Base-by-base conservation (phyloP, 2,329 filamentous ascomycete genomes). In the Aspergillus ochraceoroseus region DNA sequence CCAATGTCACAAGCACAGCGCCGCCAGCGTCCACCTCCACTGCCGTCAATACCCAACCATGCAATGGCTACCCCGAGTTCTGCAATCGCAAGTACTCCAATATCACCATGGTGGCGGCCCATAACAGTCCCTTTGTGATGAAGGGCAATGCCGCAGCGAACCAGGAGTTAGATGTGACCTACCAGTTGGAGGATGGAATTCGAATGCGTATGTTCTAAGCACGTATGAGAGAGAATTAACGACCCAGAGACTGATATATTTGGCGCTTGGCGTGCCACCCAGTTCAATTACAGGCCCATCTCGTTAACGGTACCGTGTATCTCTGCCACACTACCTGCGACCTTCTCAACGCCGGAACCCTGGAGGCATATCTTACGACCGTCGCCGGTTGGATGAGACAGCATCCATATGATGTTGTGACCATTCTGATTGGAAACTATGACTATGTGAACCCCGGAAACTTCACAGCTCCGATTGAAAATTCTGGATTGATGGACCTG, bases 261-360 rank as follows among this genome's bases (percentile, higher is more conserved):
- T 41, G 26, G 30, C 32, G 23, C 17, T 23, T 14, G 28, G n/a
- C n/a, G n/a, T n/a, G n/a, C n/a, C n/a, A n/a, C n/a, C n/a, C 45
- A 78, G 74, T 82, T 20, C 75, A 80, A 64, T 79, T 79, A 47
- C 73, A 80, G 59, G 72, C 72, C 0, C 79, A 81, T 45, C 66
- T 64, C 23, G 59, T 70, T 18, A 79, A 82, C 50, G 66, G 65
- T 14, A 77, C 74, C 0, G 63, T 84, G 31, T 84, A 87, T 64
- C 87, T 92, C 55, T 95, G 89, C 65, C 89, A 95, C 63, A 86
- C 85, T 1, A 81, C 76, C 31, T 95, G 89, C 65, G 77, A 87
- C 50, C 70, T 95, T 2, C 76, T 95, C 20, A 82, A 95, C 52
- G 85, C 77, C 2, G 89, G 90, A 0, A 81, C 85, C 5, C 83